Percentiles rank a stretch among this genome's conserved stretches.
These are phyloP conservation scores for Annulohypoxylon maeteangense DNA, from an alignment of 495 filamentous ascomycete species.

Conservation along the genomic window DNA sequence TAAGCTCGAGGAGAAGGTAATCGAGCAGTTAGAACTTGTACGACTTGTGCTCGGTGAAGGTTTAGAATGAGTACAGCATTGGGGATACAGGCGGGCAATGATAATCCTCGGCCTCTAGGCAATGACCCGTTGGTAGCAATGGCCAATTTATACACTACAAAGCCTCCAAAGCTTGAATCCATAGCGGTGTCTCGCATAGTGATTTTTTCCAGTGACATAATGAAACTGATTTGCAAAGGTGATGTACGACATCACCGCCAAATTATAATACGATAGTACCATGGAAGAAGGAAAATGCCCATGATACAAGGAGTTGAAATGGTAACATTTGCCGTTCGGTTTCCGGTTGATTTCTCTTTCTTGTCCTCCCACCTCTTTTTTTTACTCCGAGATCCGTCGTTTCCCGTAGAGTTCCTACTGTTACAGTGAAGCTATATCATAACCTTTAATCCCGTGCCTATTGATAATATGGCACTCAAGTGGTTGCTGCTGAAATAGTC, in stretches of 20 bases:
- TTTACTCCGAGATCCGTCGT: not conserved
- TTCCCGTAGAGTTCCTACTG: slow-evolving; percentile 13
- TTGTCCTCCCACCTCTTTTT: not conserved
- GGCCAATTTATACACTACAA: not conserved
- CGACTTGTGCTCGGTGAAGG: slow-evolving; percentile 59
- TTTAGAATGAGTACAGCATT: slow-evolving; percentile 44
- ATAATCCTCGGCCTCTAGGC: slow-evolving; percentile 6
- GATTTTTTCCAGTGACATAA: not conserved
- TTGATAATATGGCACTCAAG: not conserved
- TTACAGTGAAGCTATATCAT: slow-evolving; percentile 25
- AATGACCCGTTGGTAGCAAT: not conserved
- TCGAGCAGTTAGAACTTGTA: slow-evolving; percentile 69
- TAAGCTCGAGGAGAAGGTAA: slow-evolving; percentile 76
- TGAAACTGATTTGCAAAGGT: no score
- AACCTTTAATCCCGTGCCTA: not conserved
- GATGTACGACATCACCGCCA: not conserved
- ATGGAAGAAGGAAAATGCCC: not conserved
- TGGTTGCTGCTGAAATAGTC: not conserved
- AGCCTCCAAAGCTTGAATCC: not conserved
- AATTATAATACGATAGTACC: not conserved
- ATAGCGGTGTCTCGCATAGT: not conserved
- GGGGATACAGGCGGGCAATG: slow-evolving; percentile 15
- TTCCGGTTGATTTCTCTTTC: not conserved
- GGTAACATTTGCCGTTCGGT: slow-evolving; percentile 8
- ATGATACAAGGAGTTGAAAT: slow-evolving; percentile 30